A percentile compares a stretch with the other conserved stretches of the same genome.
phyloP scores from a whole-genome alignment of 116 monocot species.

The Iris pallida region DNA sequence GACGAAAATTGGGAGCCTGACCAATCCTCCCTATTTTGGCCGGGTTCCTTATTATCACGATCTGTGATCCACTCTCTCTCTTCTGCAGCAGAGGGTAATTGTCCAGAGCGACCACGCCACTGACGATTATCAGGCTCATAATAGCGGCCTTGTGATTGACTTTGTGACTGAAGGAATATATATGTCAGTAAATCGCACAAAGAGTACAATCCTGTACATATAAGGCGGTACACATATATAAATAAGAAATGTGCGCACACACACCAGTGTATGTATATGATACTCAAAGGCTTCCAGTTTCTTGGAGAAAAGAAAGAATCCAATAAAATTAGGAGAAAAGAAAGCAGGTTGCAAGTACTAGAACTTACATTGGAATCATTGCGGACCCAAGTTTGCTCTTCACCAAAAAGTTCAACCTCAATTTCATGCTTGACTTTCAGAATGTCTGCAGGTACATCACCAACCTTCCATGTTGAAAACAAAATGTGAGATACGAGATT shows the following conservation, averaged over 20 bases:
- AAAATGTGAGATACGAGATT: neutral
- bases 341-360: neutral
- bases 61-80: conserved; percentile 60
- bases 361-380: conserved; percentile 53
- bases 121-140: conserved; percentile 74
- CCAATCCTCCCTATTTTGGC: conserved; percentile 28
- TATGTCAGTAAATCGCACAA: neutral
- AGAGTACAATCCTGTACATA: neutral
- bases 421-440: conserved; percentile 61
- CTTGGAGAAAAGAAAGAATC: neutral
- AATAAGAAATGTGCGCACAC: neutral
- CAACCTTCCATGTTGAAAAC: conserved; percentile 20
- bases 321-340: neutral
- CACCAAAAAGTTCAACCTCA: conserved; percentile 47
- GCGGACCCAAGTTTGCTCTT: conserved; percentile 64
- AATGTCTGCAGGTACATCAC: conserved; percentile 47
- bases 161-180: conserved; percentile 22
- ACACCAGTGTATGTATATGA: too few species aligned
- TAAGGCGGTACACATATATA: neutral
- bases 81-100: conserved; percentile 34
- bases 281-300: too few species aligned
- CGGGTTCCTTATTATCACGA: conserved; percentile 40
- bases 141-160: conserved; percentile 49
- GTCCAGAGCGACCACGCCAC: conserved; percentile 65
- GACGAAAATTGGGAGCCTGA: conserved; percentile 30